Percentiles rank a stretch among this genome's conserved stretches.
Conservation (phyloP, 2,329 filamentous ascomycete genomes). For the Alternaria gansuensis region DNA sequence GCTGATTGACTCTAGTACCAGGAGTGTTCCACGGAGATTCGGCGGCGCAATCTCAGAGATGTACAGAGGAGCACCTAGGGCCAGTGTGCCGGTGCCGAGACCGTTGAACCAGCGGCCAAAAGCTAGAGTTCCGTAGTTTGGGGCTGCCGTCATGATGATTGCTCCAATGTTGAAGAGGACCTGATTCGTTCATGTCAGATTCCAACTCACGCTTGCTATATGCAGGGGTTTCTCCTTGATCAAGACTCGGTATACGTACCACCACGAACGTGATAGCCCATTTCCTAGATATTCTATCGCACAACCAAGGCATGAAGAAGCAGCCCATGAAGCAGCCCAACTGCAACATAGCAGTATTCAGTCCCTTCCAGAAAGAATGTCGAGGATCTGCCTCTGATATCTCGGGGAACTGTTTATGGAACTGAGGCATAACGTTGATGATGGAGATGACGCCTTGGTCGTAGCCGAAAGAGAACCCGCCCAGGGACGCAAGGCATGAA, state of each 20-base stretch:
- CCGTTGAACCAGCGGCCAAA: no score
- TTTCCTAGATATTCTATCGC: constrained; percentile 60
- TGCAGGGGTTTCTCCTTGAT: no score
- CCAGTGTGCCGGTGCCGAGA: constrained; percentile 20
- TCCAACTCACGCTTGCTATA: no score
- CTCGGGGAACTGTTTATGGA: constrained; percentile 37
- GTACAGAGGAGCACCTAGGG: constrained; percentile 33
- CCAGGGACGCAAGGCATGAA: constrained; percentile 29
- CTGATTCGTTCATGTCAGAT: no score
- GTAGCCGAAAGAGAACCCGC: constrained; percentile 53
- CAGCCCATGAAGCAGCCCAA: constrained; percentile 54
- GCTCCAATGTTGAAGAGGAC: constrained; percentile 58
- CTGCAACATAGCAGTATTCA: constrained; percentile 45
- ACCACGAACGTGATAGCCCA: constrained; percentile 48
- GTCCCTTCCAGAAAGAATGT: no score
- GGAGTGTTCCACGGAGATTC: constrained; percentile 14
- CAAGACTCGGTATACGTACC: no score
- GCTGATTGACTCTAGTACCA: constrained; percentile 9
- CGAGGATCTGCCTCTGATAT: no score
- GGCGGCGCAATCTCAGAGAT: constrained; percentile 13
- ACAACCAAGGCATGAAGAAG: constrained; percentile 51
- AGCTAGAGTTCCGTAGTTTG: constrained; percentile 48
- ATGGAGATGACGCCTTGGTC: constrained; percentile 48
- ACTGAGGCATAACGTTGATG: constrained; percentile 59
- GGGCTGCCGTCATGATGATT: constrained; percentile 57